phyloP scores from a whole-genome alignment of 371 early-diverging fungal genomes.

The Zychaea mexicana region DNA sequence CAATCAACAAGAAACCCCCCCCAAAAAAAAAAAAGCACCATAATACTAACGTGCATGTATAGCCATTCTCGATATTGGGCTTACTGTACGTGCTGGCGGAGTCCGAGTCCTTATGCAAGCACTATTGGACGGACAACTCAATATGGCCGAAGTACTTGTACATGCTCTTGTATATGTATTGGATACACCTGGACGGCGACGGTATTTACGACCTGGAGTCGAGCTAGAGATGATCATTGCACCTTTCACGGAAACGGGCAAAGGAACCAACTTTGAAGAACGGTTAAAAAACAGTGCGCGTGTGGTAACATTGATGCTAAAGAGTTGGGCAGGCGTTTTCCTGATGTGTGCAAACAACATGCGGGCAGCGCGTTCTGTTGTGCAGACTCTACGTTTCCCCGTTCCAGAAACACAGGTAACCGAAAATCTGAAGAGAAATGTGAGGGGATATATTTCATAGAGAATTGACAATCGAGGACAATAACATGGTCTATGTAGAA shows the following conservation, averaged over 20 bases:
- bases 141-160: slow-evolving; percentile 66
- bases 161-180: slow-evolving; percentile 71
- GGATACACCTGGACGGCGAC: slow-evolving; percentile 68
- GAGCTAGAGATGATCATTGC: slow-evolving; percentile 79
- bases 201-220: slow-evolving; percentile 74
- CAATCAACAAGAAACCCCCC: no score
- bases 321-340: slow-evolving; percentile 81
- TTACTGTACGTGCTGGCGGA: slow-evolving; percentile 71
- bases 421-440: background rate
- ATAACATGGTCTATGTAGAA: slow-evolving; percentile 43
- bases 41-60: background rate
- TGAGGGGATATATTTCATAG: background rate
- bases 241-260: slow-evolving; percentile 75
- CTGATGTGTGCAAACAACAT: slow-evolving; percentile 77
- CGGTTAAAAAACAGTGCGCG: slow-evolving; percentile 64
- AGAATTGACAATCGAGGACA: background rate
- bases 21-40: background rate
- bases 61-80: slow-evolving; percentile 60
- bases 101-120: slow-evolving; percentile 70
- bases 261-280: slow-evolving; percentile 64
- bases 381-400: slow-evolving; percentile 76
- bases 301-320: slow-evolving; percentile 64
- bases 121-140: slow-evolving; percentile 72
- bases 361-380: slow-evolving; percentile 72
- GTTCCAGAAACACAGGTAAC: slow-evolving; percentile 75